Conservation (phyloP, 257 asterid genomes). For the Capsicum rhomboideum region DNA sequence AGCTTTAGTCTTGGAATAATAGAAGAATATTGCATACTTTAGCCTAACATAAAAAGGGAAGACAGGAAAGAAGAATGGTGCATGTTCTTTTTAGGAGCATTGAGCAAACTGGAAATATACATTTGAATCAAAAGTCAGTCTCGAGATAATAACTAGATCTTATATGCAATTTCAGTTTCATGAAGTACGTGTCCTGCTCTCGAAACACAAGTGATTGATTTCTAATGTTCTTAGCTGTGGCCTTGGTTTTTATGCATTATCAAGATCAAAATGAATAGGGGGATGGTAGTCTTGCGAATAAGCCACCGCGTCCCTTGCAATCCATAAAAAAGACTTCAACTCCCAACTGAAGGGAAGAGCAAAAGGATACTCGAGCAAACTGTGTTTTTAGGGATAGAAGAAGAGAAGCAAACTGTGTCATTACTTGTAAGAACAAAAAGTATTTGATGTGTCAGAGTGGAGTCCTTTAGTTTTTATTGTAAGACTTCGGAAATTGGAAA, state of each 20-base stretch:
- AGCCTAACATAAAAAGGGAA: not conserved
- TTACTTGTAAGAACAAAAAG: not conserved
- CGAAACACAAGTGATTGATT: not conserved
- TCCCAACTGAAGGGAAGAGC: not conserved
- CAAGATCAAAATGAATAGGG: not conserved
- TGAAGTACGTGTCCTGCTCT: not conserved
- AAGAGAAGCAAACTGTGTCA: not conserved
- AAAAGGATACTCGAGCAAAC: not conserved
- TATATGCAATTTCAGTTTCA: not conserved
- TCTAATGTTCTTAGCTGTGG: not conserved
- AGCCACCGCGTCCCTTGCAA: not conserved
- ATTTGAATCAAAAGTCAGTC: not conserved
- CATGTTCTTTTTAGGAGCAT: not conserved
- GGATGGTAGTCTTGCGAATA: not conserved
- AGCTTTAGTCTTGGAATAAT: not conserved
- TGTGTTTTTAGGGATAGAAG: not conserved
- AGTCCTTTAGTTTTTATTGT: not conserved
- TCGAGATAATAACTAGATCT: not conserved
- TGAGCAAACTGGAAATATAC: not conserved
- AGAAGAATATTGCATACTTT: not conserved
- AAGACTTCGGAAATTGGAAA: not conserved
- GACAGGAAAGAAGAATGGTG: not conserved
- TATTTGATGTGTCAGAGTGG: not conserved
- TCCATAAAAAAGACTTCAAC: not conserved
- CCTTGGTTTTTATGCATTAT: not conserved